Conservation (phyloP, 1,284 basidiomycete genomes). For the Boletellus deceptivus region DNA sequence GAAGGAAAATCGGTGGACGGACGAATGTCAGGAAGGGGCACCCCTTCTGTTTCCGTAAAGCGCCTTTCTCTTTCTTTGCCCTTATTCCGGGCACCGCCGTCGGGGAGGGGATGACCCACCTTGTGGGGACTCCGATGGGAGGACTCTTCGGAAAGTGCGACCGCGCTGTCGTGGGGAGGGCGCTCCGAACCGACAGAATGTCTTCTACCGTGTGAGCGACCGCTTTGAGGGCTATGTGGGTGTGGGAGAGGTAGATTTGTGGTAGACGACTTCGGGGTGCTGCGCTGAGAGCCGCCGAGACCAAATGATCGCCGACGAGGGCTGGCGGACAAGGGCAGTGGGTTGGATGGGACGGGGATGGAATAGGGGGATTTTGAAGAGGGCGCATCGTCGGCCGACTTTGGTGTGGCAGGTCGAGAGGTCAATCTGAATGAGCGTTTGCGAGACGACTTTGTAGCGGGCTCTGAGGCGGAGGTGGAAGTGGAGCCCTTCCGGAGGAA, state of each 20-base stretch:
- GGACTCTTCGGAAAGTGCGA: constrained; percentile 33
- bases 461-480: constrained; percentile 25
- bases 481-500: constrained; percentile 26
- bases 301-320: constrained; percentile 35
- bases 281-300: constrained; percentile 28
- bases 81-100: constrained; percentile 21
- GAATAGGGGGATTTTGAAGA: constrained; percentile 20
- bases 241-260: constrained; percentile 27
- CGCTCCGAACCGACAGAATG: constrained; percentile 31
- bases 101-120: constrained; percentile 3
- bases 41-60: neutral
- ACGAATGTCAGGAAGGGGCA: constrained; percentile 2
- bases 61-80: constrained; percentile 29
- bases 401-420: constrained; percentile 35
- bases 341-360: constrained; percentile 31
- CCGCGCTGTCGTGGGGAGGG: constrained; percentile 32
- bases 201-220: constrained; percentile 30
- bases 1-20: constrained; percentile 19
- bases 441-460: constrained; percentile 14
- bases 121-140: constrained; percentile 17
- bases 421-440: constrained; percentile 34
- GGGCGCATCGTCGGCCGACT: constrained; percentile 25
- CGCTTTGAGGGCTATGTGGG: constrained; percentile 7
- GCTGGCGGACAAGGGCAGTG: constrained; percentile 33
- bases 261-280: constrained; percentile 32